Evolutionary conservation across 306 rosid species (phyloP), one percentile per base, ranked within the genome.

Genomic region (Quercus engelmannii): DNA sequence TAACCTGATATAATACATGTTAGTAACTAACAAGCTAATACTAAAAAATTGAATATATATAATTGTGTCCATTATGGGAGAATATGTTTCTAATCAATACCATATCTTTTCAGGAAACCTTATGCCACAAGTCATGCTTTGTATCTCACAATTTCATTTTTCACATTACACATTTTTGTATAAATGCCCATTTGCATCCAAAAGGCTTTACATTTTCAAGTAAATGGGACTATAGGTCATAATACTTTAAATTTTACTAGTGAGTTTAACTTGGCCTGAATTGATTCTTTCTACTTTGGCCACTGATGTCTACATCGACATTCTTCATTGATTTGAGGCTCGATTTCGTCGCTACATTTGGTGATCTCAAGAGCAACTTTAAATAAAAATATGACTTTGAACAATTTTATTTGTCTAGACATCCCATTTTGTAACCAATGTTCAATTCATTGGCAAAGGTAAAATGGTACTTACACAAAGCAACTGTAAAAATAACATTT

Each of bases 141-240:
- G 41, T 35, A 35, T 35, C 41, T 6, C 41, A 35, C 41, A 35
- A 35, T 35, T 35, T 35, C 41, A 35, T 6, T 35, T 35, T 35
- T 35, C 41, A 35, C 41, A 35, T 35, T 35, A 35, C 2, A 35
- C 2, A 35, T 55, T 55, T 18, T 4, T n/a, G 21, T 5, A 55
- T 5, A 55, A 55, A 55, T 15, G n/a, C 20, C 59, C 23, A 15
- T 69, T 55, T 0, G 69, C 76, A 0, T 76, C 97, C 6, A 55
- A 55, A 3, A 55, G 8, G 59, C 23, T 1, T 55, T 3, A 18
- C 20, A 15, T 18, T 6, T 55, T 55, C n/a, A 18, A n/a, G 59
- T 18, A 6, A 35, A 5, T 18, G 18, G 8, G 20, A 18, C 59
- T 55, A 55, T n/a, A 55, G 59, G 59, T 19, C 10, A 19, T 15